A percentile compares a stretch with the other conserved stretches of the same genome.
Conservation (phyloP, 75 land plant species). For the Cryptomeria japonica region DNA sequence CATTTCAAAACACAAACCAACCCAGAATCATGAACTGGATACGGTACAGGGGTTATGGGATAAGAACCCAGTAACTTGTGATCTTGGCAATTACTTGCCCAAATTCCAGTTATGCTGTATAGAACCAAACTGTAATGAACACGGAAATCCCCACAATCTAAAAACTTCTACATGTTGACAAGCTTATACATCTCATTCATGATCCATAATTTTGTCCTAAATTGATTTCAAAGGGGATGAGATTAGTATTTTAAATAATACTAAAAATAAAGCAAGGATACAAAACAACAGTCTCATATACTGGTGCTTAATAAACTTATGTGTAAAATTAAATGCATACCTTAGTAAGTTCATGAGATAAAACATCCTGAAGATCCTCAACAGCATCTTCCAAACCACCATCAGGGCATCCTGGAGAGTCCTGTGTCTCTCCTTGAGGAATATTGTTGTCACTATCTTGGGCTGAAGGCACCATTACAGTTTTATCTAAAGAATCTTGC, state of each 20-base stretch:
- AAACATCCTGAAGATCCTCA: background rate
- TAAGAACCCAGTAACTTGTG: no score
- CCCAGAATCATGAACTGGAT: no score
- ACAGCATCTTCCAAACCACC: background rate
- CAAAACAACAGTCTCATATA: background rate
- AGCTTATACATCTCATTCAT: background rate
- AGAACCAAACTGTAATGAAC: background rate
- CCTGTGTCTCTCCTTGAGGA: background rate
- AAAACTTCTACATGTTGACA: background rate
- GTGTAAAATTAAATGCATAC: background rate
- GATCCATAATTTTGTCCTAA: background rate
- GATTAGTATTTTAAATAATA: background rate
- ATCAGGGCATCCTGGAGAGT: background rate
- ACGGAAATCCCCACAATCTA: background rate
- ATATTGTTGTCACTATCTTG: background rate
- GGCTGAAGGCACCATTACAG: background rate
- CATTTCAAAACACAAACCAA: no score
- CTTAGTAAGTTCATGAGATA: constrained; percentile 7
- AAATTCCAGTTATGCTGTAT: background rate
- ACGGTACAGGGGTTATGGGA: no score
- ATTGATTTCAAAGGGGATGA: background rate
- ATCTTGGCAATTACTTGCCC: background rate
- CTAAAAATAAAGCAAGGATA: background rate
- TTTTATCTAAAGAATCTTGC: background rate
- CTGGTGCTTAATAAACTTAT: background rate